Percentiles rank a stretch among this genome's conserved stretches.
These are phyloP conservation scores for Solanum chilense DNA, from an alignment of 257 asterid species.

Conservation along the genomic window DNA sequence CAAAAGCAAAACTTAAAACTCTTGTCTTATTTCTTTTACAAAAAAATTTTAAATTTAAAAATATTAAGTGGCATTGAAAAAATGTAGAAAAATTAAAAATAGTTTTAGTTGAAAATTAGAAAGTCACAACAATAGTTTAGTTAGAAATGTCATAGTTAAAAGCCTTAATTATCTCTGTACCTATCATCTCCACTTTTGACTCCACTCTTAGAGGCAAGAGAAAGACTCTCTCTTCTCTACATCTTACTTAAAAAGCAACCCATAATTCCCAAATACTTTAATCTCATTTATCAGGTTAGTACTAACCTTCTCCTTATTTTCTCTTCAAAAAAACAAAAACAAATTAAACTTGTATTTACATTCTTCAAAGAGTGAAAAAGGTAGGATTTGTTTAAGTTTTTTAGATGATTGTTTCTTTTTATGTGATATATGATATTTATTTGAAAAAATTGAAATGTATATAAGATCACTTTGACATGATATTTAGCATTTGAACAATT, in stretches of 20 bases:
- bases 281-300: background rate
- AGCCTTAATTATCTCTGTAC: slow-evolving; percentile 9
- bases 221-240: background rate
- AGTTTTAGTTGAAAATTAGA: too few relatives aligned
- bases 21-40: background rate
- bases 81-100: background rate
- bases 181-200: background rate
- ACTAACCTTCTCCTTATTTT: background rate
- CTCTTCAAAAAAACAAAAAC: background rate
- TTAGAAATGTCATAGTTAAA: background rate
- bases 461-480: background rate
- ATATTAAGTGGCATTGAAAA: background rate
- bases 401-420: background rate
- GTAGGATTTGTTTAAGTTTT: background rate
- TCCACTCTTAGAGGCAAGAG: background rate
- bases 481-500: background rate
- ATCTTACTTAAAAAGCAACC: background rate
- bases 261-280: background rate
- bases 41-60: too few relatives aligned
- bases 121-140: background rate
- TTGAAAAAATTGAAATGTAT: background rate
- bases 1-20: background rate
- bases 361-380: background rate
- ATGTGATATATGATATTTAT: background rate
- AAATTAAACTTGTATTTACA: background rate